Base-by-base conservation (phyloP, 2,329 filamentous ascomycete species). In the Fusarium mangiferae region DNA sequence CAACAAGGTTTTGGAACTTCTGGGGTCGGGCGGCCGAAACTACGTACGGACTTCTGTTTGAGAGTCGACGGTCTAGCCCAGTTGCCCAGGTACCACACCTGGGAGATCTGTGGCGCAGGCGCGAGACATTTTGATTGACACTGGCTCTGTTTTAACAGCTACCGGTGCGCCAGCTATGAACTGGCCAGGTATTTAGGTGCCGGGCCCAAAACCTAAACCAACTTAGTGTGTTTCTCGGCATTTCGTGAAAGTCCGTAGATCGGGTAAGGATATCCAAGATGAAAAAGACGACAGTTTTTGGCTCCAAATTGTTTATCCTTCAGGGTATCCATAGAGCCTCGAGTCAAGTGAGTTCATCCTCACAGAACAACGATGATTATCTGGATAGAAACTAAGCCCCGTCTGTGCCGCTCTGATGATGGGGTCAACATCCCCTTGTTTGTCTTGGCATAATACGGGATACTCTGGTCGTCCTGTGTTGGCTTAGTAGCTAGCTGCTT, bases 71-170 rank as follows among this genome's bases (percentile, higher is more conserved):
- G 48, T 62, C 62, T 65, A 30, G 61, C 36, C 66, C 30, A 52
- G n/a, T n/a, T 33, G 18, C 18, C 57, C 52, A 70, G 66, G 67
- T 35, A 70, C 59, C 45, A 54, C 48, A 56, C 36, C 33, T 45
- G 45, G 38, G 44, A 74, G 56, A 73, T 68, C 62, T 70, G 72
- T 74, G 72, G 72, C 72, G 72, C 66, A 70, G 54, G 46, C 51
- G 33, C 41, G 58, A 62, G 44, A 57, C 42, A 61, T 72, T 60
- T 33, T 46, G 35, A 54, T 46, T 49, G 48, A 69, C 44, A 44
- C 62, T 66, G 44, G 58, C 44, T 61, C 42, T 52, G 22, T 45
- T 56, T 42, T 49, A 64, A 39, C 59, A 70, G 70, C 70, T 62
- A 66, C 46, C 36, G 52, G 61, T 39, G 36, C 42, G 45, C 26